Base-by-base conservation (phyloP, 2,329 filamentous ascomycete genomes). In the Fusarium sp. region DNA sequence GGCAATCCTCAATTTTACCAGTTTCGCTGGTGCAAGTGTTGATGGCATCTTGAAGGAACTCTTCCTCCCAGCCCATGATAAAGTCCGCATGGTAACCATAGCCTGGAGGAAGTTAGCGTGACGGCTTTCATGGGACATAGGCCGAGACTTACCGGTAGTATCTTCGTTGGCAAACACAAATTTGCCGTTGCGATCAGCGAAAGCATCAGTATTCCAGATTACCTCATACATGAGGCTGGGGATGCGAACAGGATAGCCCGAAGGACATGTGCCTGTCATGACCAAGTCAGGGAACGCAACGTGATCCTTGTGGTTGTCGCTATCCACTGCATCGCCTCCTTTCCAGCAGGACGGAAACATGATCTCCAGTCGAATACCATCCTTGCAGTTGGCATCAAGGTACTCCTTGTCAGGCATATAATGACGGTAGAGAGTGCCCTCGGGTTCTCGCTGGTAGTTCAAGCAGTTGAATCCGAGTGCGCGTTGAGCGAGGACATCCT, bases 381-480 rank as follows among this genome's bases (percentile, higher is more conserved):
- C 87, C n/a, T 82, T 82, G 82, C 95, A 98, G 81, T 95, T 90
- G 58, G 86, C 86, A 76, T 98, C 94, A 37, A 97, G 85, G 77
- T 89, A 97, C 0, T 82, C 81, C 86, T 97, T 97, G 74, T 91
- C 88, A 0, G 95, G 95, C 73, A 98, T 76, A 78, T 89, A 90
- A 80, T 97, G 95, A 71, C 95, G 94, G 80, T 90, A 92, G 37
- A 97, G 87, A 13, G 94, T 92, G 2, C 87, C 86, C 79, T 97
- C 94, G 3, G 92, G 84, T 0, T 80, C 74, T 27, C 81, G 84
- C 34, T 74, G 75, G 78, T 98, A 98, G 88, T 98, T 91, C 65
- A 99, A 83, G 82, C 96, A 98, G 86, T 98, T 98, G 88, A 97
- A 97, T 4, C 96, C 95, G 30, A 98, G 75, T 10, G 95, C 94